Conservation (phyloP, 768 basidiomycete genomes). For the Boletus rufocinnamomeus region DNA sequence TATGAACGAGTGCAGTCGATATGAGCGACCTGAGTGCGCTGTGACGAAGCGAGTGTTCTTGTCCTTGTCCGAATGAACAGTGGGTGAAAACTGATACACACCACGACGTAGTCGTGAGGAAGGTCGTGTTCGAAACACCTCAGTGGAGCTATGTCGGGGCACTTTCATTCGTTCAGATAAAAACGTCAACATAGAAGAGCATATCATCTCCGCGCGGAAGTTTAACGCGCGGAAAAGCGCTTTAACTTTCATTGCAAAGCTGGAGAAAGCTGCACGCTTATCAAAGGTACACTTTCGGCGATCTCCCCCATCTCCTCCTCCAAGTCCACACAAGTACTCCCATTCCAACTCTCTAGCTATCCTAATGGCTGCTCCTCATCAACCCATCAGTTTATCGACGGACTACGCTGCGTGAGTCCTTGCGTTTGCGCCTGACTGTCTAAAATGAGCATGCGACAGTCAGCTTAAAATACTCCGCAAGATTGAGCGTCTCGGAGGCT, state of each 20-base stretch:
- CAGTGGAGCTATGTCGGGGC: background rate
- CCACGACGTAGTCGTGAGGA: background rate
- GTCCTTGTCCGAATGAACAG: too few species aligned
- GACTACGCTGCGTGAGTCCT: constrained; percentile 1
- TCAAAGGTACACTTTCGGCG: background rate
- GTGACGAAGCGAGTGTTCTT: too few species aligned
- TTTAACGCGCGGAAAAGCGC: background rate
- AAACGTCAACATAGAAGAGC: too few species aligned
- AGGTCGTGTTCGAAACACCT: background rate
- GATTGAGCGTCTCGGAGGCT: constrained; percentile 8
- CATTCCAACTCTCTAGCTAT: background rate
- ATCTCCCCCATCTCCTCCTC: background rate
- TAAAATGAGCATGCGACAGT: background rate
- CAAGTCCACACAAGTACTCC: background rate
- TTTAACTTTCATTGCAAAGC: background rate
- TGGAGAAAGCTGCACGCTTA: background rate
- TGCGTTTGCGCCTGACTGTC: background rate
- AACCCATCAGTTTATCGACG: background rate
- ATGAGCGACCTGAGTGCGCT: too few species aligned
- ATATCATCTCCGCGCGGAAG: background rate
- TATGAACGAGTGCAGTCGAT: too few species aligned
- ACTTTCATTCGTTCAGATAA: background rate
- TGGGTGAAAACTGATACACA: background rate
- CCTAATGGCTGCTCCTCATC: background rate
- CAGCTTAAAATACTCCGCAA: background rate